Conservation (phyloP, 2,329 filamentous ascomycete species). For the Alternaria sp. region DNA sequence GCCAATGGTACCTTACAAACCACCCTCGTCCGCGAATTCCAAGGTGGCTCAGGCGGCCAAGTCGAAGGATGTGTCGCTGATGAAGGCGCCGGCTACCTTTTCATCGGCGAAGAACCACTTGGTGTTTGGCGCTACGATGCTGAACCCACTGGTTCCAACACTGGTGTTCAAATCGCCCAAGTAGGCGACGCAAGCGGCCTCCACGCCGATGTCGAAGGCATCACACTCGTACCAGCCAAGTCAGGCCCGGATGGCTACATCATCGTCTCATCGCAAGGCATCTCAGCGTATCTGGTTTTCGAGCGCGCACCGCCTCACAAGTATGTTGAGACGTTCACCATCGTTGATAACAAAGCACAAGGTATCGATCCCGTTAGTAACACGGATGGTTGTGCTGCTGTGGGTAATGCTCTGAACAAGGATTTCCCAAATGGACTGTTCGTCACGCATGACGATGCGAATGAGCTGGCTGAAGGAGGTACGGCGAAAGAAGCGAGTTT, state of each 20-base stretch:
- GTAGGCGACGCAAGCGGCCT: constrained; percentile 58
- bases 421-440: constrained; percentile 55
- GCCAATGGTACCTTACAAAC: constrained; percentile 56
- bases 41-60: constrained; percentile 61
- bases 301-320: constrained; percentile 59
- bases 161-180: constrained; percentile 50
- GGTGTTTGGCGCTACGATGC: constrained; percentile 64
- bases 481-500: constrained; percentile 61
- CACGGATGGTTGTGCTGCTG: constrained; percentile 62
- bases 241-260: constrained; percentile 59
- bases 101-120: constrained; percentile 62
- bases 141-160: constrained; percentile 56
- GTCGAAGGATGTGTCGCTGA: constrained; percentile 65
- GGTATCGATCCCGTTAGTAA: constrained; percentile 62
- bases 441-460: constrained; percentile 64
- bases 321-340: constrained; percentile 61
- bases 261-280: constrained; percentile 62
- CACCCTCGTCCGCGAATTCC: constrained; percentile 61
- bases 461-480: constrained; percentile 58
- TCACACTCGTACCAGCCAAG: constrained; percentile 60
- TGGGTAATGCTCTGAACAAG: constrained; percentile 56
- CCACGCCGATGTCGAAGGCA: constrained; percentile 64
- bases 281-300: constrained; percentile 63
- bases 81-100: constrained; percentile 60
- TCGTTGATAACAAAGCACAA: constrained; percentile 54